Base-by-base conservation (phyloP, 768 basidiomycete species). In the Mycena haematopus region DNA sequence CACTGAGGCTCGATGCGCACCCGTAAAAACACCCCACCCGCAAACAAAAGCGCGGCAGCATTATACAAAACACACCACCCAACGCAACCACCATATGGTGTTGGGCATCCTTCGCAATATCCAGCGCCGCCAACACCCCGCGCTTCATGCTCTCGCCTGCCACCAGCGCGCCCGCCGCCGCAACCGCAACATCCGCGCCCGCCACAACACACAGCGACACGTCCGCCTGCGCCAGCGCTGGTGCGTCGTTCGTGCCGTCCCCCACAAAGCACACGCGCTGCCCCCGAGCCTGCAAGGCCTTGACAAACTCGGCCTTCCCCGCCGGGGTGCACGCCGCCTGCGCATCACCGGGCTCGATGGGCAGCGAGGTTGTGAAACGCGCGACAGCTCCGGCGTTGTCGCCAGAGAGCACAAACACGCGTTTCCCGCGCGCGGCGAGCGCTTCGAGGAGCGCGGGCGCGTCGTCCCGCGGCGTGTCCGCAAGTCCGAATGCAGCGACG, bases 231-330 rank as follows among this genome's bases (percentile, higher is more conserved):
- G 82, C 79, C 24, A 86, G 78, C 9, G 84, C 79, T 14, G 76
- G 75, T 6, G 80, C 72, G 69, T 86, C 84, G 70, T 86, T 85
- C 25, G 82, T 77, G 19, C 86, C 85, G 69, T 86, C 85, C 38
- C 80, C 80, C 29, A 79, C 72, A 72, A 83, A 83, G 44, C 77
- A 68, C 3, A 82, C 82, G 24, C 55, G 55, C 10, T 71, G 69
- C 19, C 57, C 51, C 52, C 70, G 59, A n/a, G 65, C 60, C 46
- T 74, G 68, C 35, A 78, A 70, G 47, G 55, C 58, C 25, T 64
- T 70, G 56, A 79, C 69, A 54, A 71, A 73, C 19, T 63, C 69
- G 10, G 75, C 74, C 71, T 87, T 86, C 46, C 78, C 81, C 11
- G 77, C 76, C 1, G 85, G 84, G 7, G 81, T 72, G 33, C 82